phyloP scores from a whole-genome alignment of 2,329 filamentous ascomycete species.

The Didymella glomerata region DNA sequence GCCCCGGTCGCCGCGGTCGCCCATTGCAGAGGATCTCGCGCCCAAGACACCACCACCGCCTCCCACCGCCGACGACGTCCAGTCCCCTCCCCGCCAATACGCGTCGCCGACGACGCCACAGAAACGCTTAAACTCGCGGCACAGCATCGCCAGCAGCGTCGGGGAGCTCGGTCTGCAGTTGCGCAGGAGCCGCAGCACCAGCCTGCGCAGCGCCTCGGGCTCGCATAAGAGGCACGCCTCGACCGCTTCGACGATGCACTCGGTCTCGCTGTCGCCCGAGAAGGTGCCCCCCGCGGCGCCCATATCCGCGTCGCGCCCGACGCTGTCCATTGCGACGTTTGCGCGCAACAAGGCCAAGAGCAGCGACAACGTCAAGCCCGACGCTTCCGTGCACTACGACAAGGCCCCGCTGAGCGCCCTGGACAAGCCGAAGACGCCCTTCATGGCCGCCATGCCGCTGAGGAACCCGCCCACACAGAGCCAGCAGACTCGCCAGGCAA shows the following conservation, averaged over 20 bases:
- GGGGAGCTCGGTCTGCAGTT: constrained; percentile 51
- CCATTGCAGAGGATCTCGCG: background rate
- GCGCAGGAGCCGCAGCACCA: constrained; percentile 51
- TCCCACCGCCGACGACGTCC: constrained; percentile 1
- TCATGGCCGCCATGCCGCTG: constrained; percentile 42
- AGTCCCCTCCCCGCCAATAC: constrained; percentile 31
- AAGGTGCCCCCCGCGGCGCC: constrained; percentile 37
- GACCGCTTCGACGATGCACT: constrained; percentile 39
- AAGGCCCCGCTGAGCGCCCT: constrained; percentile 46
- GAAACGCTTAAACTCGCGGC: constrained; percentile 35
- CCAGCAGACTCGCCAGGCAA: constrained; percentile 31
- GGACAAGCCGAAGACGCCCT: constrained; percentile 48
- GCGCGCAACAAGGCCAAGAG: constrained; percentile 48
- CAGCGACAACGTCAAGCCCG: constrained; percentile 44
- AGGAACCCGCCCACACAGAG: constrained; percentile 40
- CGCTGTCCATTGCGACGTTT: constrained; percentile 52
- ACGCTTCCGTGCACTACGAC: constrained; percentile 30
- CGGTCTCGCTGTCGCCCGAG: constrained; percentile 48
- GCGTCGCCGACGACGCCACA: constrained; percentile 36
- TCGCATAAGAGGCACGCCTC: constrained; percentile 46
- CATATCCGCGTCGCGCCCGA: constrained; percentile 39
- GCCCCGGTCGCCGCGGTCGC: constrained; percentile 12
- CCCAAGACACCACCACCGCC: background rate
- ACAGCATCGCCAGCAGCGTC: constrained; percentile 48
- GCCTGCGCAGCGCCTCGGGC: constrained; percentile 51